Evolutionary conservation across 192 early-diverging fungal species (phyloP).

Genomic region (Coemansia sp.): DNA sequence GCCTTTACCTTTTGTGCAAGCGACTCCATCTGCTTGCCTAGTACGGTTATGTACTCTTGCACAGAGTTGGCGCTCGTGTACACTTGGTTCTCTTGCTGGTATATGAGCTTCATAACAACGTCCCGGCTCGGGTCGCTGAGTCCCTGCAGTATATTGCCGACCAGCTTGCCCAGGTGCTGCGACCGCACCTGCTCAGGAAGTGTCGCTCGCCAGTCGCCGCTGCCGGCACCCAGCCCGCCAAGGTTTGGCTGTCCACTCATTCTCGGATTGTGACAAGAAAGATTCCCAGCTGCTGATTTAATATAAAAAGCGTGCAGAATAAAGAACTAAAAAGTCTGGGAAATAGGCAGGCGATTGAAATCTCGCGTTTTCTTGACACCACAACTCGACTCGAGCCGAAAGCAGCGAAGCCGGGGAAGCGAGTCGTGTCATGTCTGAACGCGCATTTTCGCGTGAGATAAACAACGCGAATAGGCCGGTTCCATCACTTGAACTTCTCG

Average conservation of each 20-base stretch:
- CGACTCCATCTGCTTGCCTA: conserved; percentile 9
- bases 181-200: conserved; percentile 25
- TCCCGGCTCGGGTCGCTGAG: conserved; percentile 15
- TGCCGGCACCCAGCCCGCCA: conserved; percentile 5
- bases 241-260: conserved; percentile 39
- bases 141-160: conserved; percentile 18
- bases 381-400: neutral
- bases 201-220: conserved; percentile 31
- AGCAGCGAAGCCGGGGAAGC: neutral
- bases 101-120: conserved; percentile 6
- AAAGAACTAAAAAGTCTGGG: neutral
- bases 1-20: conserved; percentile 24
- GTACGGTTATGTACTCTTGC: conserved; percentile 31
- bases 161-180: conserved; percentile 15
- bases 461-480: neutral
- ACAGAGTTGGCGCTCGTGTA: conserved; percentile 20
- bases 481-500: neutral
- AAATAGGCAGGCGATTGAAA: no score
- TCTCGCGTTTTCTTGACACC: neutral
- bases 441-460: neutral
- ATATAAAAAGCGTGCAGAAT: neutral
- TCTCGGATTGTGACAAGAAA: neutral
- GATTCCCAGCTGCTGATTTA: neutral
- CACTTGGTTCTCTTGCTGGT: conserved; percentile 14
- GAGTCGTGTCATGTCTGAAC: neutral